Evolutionary conservation across 495 filamentous ascomycete genomes (phyloP).

Genomic region (Tuber umbilicatum): DNA sequence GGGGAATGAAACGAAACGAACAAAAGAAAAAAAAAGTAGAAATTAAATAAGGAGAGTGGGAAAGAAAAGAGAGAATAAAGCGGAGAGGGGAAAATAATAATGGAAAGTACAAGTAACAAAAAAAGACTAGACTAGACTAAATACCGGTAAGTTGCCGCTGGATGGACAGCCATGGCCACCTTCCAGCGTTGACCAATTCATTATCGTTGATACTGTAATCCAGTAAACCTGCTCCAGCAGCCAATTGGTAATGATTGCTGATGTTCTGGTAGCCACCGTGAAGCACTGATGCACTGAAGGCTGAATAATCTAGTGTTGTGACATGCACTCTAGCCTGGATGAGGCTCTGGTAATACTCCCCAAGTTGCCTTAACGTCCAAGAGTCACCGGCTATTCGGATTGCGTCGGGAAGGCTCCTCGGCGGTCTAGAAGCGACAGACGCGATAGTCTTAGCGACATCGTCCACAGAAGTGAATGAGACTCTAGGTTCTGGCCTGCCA

Average conservation of each 20-base stretch:
- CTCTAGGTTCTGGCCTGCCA: constrained; percentile 24
- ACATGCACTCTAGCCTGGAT: constrained; percentile 18
- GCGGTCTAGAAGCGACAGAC: constrained; percentile 20
- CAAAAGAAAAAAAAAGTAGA: constrained; percentile 3
- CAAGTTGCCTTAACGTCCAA: constrained; percentile 27
- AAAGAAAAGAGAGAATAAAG: constrained; percentile 10
- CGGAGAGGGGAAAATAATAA: constrained; percentile 4
- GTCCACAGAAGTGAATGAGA: constrained; percentile 29
- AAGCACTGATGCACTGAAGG: constrained; percentile 22
- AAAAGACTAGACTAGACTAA: constrained; percentile 23
- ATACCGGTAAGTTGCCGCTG: constrained; percentile 32
- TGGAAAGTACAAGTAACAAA: constrained; percentile 5
- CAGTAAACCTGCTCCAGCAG: constrained; percentile 32
- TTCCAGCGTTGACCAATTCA: constrained; percentile 20
- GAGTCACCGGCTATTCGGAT: constrained; percentile 32
- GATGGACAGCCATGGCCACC: constrained; percentile 31
- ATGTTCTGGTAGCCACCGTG: constrained; percentile 17
- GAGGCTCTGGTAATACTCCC: constrained; percentile 24
- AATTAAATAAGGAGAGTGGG: constrained; percentile 7
- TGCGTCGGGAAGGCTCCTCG: constrained; percentile 24
- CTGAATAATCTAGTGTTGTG: constrained; percentile 16
- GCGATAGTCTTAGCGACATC: constrained; percentile 33
- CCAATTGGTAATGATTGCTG: constrained; percentile 23
- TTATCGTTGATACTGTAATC: constrained; percentile 28
- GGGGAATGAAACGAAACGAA: not conserved